phyloP scores from a whole-genome alignment of 805 yeast species.

The Saccharomyces eubayanus region DNA sequence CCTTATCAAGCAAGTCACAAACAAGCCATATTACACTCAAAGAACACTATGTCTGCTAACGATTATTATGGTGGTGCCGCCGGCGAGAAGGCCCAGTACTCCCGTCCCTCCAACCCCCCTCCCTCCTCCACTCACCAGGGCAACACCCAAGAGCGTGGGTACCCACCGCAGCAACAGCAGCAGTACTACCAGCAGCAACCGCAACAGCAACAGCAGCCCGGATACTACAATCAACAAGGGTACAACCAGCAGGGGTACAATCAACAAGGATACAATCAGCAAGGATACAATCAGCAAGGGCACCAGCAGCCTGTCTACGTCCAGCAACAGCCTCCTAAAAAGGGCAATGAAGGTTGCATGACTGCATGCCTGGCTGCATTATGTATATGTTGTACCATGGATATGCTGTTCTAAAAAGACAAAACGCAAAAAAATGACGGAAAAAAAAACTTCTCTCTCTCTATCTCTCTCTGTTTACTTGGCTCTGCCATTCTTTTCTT shows the following conservation, averaged over 20 bases:
- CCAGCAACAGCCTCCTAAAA: conserved; percentile 38
- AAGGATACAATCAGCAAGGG: conserved; percentile 29
- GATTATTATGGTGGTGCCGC: conserved; percentile 18
- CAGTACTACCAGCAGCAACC: conserved; percentile 22
- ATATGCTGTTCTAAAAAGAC: conserved; percentile 36
- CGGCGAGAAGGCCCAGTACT: conserved; percentile 14
- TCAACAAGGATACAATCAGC: conserved; percentile 38
- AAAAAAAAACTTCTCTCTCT: neutral
- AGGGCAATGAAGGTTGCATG: conserved; percentile 37
- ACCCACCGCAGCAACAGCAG: conserved; percentile 11
- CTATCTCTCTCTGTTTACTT: neutral
- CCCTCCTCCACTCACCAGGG: conserved; percentile 2
- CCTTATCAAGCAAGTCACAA: neutral
- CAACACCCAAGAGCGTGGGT: conserved; percentile 8
- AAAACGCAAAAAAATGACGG: neutral
- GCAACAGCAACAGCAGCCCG: conserved; percentile 33
- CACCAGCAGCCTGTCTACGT: conserved; percentile 46
- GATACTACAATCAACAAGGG: conserved; percentile 36
- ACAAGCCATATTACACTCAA: neutral
- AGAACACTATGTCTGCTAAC: conserved; percentile 20
- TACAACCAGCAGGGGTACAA: conserved; percentile 20
- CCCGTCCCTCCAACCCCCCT: conserved; percentile 26
- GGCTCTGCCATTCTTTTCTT: neutral
- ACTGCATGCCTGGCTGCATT: conserved; percentile 47
- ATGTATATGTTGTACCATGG: conserved; percentile 49